Evolutionary conservation across 257 asterid genomes (phyloP), one percentile per base, ranked within the genome.

Genomic region (Forsythia viridissima): DNA sequence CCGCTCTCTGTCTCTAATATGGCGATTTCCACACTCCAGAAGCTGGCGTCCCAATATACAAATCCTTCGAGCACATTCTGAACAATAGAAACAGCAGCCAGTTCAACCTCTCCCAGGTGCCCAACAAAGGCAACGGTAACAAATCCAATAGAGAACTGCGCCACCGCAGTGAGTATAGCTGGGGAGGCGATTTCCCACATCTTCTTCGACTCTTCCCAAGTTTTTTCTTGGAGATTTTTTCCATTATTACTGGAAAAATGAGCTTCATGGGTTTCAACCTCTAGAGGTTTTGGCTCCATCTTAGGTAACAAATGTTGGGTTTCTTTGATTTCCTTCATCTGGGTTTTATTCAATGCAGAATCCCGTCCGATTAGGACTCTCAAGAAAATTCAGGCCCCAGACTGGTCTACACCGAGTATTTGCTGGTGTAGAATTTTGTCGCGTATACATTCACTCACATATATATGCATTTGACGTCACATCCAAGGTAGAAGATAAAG

Each of bases 21-120:
- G n/a, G n/a, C n/a, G n/a, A n/a, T n/a, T n/a, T n/a, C n/a, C n/a
- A n/a, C n/a, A n/a, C n/a, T n/a, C n/a, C n/a, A n/a, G n/a, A n/a
- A n/a, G n/a, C n/a, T n/a, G n/a, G n/a, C n/a, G n/a, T n/a, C n/a
- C n/a, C n/a, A n/a, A 66, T 76, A 93, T 16, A 89, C 97, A 30
- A 92, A 93, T 16, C 97, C 97, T 80, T 89, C 95, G n/a, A 93
- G 83, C 30, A 93, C 97, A 77, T 89, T 91, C 88, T 90, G 96
- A 9, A 90, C 96, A 21, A 93, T 80, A 2, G 97, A 90, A 42
- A 93, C 92, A 42, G 96, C 97, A 20, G 98, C 97, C 40, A 93
- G 91, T 72, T 93, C 96, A 4, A 89, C 51, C 67, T 87, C 89
- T 0, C 98, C 98, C 20, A 93, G 80, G 79, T 90, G 98, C 0